Base-by-base conservation (phyloP, 148 eudicot species). In the Diospyros kaki region DNA sequence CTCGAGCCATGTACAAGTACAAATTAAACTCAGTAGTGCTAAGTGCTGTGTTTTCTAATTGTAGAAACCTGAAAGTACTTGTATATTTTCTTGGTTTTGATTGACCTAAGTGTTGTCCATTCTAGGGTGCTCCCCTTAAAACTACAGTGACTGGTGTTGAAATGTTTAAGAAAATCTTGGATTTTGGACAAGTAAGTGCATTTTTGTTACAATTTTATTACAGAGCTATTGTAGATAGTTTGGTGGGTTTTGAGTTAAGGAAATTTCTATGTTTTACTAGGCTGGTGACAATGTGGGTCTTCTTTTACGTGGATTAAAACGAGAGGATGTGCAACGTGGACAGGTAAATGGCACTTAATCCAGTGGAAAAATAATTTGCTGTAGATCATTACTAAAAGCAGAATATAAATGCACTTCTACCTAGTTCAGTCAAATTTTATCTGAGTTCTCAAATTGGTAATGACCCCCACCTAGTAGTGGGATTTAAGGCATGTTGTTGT, bases 241-340 rank as follows among this genome's bases (percentile, higher is more conserved):
- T 15, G 8, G 56, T 53, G 60, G 66, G 40, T 62, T n/a, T 50
- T 65, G 71, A 78, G 39, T 56, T 11, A 73, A 60, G 28, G 59
- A 66, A 45, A 58, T 62, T 65, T 71, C 72, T 78, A 13, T 69
- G 6, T 74, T 80, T 78, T 64, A 4, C 54, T 56, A 95, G 98
- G 98, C 98, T 84, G 98, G 98, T 43, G 98, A 95, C 80, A 95
- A 93, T 79, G 99, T 95, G 53, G 99, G 99, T 77, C 97, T 95
- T 72, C 97, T 95, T 81, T 68, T 95, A 44, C 99, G 97, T 83
- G 99, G 98, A 50, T 78, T 93, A 70, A 95, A 93, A 76, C 83
- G 94, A 66, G 96, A 93, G 69, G 98, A 95, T 79, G 77, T 93
- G 7, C 85, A 88, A 64, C 77, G 98, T 81, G 98, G 97, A 74